Conservation (phyloP, 805 yeast species). For the Candida xyloterini region DNA sequence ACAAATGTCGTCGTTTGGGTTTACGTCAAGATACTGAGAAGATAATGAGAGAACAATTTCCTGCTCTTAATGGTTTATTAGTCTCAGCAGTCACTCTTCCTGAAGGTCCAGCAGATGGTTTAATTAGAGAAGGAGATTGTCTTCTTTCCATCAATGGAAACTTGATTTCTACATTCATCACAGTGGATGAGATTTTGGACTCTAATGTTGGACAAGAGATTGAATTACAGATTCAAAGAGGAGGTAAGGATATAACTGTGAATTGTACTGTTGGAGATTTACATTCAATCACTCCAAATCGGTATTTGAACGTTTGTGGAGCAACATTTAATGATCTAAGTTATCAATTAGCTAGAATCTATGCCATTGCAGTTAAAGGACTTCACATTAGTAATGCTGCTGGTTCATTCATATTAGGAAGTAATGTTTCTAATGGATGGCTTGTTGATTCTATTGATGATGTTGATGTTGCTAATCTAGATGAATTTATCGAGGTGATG, state of each 20-base stretch:
- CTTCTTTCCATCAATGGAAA: conserved; percentile 68
- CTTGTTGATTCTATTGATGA: conserved; percentile 75
- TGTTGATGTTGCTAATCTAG: conserved; percentile 67
- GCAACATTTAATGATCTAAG: conserved; percentile 83
- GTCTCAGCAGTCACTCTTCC: conserved; percentile 83
- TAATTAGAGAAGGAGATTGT: conserved; percentile 82
- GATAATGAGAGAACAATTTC: conserved; percentile 63
- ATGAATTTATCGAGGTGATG: conserved; percentile 76
- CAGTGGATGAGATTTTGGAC: conserved; percentile 83
- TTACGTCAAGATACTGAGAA: conserved; percentile 71
- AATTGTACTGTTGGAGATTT: conserved; percentile 65
- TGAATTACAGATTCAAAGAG: conserved; percentile 64
- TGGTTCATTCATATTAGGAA: conserved; percentile 66
- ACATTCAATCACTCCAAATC: conserved; percentile 77
- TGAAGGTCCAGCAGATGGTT: conserved; percentile 76
- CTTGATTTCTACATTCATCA: conserved; percentile 64
- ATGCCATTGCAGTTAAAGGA: conserved; percentile 80
- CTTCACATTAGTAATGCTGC: conserved; percentile 76
- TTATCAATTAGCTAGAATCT: conserved; percentile 84
- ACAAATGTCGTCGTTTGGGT: conserved; percentile 87
- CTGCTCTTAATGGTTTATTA: conserved; percentile 72
- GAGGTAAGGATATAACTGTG: conserved; percentile 57
- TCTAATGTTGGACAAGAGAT: conserved; percentile 58
- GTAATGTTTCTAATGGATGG: conserved; percentile 71
- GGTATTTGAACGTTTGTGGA: conserved; percentile 80